These are phyloP conservation scores for Salix udensis DNA, from an alignment of 345 rosid species.

Conservation along the genomic window DNA sequence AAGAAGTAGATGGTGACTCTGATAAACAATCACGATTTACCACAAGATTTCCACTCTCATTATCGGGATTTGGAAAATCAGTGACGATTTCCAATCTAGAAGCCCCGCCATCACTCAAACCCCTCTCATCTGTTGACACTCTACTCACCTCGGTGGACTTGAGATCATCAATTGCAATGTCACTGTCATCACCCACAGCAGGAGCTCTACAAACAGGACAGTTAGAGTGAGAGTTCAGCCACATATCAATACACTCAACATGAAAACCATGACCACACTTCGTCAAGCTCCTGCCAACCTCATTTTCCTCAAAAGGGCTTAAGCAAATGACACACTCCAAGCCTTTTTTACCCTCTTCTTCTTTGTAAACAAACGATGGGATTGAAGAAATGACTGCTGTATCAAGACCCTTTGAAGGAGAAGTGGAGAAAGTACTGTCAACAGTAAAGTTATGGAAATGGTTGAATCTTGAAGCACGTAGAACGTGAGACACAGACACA, in stretches of 20 bases:
- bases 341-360: constrained; percentile 18
- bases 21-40: constrained; percentile 7
- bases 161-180: background rate
- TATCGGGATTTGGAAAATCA: constrained; percentile 20
- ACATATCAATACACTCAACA: constrained; percentile 75
- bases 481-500: constrained; percentile 27
- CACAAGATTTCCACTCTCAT: constrained; percentile 15
- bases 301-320: constrained; percentile 54
- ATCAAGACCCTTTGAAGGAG: constrained; percentile 54
- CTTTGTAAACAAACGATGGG: constrained; percentile 55
- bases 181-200: constrained; percentile 22
- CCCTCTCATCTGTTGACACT: constrained; percentile 20
- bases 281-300: constrained; percentile 50
- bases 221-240: constrained; percentile 63
- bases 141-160: constrained; percentile 15
- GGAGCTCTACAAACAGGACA: constrained; percentile 74
- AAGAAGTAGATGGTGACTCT: constrained; percentile 21
- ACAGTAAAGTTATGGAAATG: constrained; percentile 33
- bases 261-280: constrained; percentile 75
- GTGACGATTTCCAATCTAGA: constrained; percentile 29
- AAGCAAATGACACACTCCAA: constrained; percentile 75
- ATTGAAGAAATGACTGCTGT: constrained; percentile 55
- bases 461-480: constrained; percentile 32
- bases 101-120: constrained; percentile 14
- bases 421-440: background rate